A percentile compares a stretch with the other conserved stretches of the same genome.
phyloP scores from a whole-genome alignment of 2,329 filamentous ascomycete genomes.

The Clarireedia homoeocarpa region DNA sequence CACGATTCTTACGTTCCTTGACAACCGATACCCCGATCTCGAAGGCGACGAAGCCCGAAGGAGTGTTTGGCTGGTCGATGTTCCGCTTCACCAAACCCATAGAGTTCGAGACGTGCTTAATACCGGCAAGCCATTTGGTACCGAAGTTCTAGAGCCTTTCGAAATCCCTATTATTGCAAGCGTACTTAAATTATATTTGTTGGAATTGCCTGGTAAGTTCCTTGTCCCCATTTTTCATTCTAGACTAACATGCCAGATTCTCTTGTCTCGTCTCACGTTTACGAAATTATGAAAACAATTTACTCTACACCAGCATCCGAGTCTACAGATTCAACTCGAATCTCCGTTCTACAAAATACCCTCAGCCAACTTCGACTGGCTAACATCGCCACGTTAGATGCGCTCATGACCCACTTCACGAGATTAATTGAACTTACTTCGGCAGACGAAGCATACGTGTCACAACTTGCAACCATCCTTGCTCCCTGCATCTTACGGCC shows the following conservation, averaged over 20 bases:
- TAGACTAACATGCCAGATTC: conserved; percentile 56
- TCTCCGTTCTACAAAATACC: conserved; percentile 90
- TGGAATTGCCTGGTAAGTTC: conserved; percentile 81
- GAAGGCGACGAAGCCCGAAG: conserved; percentile 92
- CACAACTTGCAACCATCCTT: conserved; percentile 64
- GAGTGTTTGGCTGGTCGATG: conserved; percentile 89
- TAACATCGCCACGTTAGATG: conserved; percentile 98
- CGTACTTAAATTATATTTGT: conserved; percentile 84
- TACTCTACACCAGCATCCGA: conserved; percentile 79
- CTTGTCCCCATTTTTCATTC: not conserved
- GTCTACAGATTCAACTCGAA: conserved; percentile 66
- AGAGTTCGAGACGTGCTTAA: conserved; percentile 77
- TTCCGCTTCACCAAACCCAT: conserved; percentile 78
- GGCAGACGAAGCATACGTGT: conserved; percentile 79
- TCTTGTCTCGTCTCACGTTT: conserved; percentile 95
- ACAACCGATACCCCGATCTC: conserved; percentile 94
- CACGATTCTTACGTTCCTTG: conserved; percentile 86
- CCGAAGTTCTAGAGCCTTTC: conserved; percentile 74
- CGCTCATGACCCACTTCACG: conserved; percentile 96
- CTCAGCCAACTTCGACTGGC: conserved; percentile 89
- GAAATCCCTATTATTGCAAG: conserved; percentile 93
- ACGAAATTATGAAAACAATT: conserved; percentile 97
- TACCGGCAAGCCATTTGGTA: conserved; percentile 71
- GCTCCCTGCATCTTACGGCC: conserved; percentile 85
- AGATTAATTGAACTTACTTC: conserved; percentile 94